A percentile compares a stretch with the other conserved stretches of the same genome.
Evolutionary conservation across 768 basidiomycete species (phyloP).

Genomic region (Hygrophoropsis aurantiaca): DNA sequence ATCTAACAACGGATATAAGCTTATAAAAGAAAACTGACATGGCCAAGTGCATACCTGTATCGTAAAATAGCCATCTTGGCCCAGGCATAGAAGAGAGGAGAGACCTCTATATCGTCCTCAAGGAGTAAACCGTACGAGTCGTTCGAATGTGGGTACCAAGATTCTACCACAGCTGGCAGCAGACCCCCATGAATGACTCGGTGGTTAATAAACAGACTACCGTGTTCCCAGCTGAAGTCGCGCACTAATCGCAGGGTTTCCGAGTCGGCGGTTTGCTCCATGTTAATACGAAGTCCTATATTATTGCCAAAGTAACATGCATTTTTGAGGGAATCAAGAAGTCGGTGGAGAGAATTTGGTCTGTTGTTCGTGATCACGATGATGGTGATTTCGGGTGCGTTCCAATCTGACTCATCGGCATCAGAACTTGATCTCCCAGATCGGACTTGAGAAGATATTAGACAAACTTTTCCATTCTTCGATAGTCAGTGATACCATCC

Average conservation of each 20-base stretch:
- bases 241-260: conserved; percentile 56
- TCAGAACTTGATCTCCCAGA: conserved; percentile 17
- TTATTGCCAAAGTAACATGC: conserved; percentile 70
- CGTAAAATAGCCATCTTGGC: conserved; percentile 74
- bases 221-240: conserved; percentile 59
- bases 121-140: conserved; percentile 77
- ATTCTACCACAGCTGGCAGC: conserved; percentile 81
- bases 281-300: conserved; percentile 63
- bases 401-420: conserved; percentile 58
- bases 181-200: conserved; percentile 79
- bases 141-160: conserved; percentile 79
- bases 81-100: conserved; percentile 85
- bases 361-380: conserved; percentile 78
- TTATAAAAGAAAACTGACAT: background rate
- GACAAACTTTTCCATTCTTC: conserved; percentile 58
- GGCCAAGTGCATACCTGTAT: conserved; percentile 54
- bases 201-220: conserved; percentile 60
- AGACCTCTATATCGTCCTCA: conserved; percentile 86
- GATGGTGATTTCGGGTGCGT: conserved; percentile 64
- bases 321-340: conserved; percentile 58
- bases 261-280: conserved; percentile 72
- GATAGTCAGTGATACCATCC: conserved; percentile 61
- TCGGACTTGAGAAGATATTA: conserved; percentile 11
- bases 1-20: conserved; percentile 39
- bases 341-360: conserved; percentile 65